A percentile compares a stretch with the other conserved stretches of the same genome.
Conservation (phyloP, 1,139 yeast genomes). For the Geotrichum phurueaensis region DNA sequence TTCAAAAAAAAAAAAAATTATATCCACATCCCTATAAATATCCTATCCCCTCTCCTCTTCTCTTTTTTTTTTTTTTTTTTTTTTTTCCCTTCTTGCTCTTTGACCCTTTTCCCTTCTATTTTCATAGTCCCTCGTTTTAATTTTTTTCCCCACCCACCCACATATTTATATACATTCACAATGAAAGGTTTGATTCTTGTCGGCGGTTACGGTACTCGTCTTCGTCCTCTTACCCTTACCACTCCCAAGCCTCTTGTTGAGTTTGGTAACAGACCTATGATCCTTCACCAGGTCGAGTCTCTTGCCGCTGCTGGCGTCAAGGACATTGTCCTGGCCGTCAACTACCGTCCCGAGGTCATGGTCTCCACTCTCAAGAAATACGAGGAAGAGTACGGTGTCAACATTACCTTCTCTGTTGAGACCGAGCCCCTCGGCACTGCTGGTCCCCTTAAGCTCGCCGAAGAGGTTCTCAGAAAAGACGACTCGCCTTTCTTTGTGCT, state of each 20-base stretch:
- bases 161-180: slow-evolving; percentile 16
- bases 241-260: slow-evolving; percentile 98
- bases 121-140: slow-evolving; percentile 3
- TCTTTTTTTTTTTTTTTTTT: not conserved
- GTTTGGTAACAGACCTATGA: slow-evolving; percentile 91
- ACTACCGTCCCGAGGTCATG: slow-evolving; percentile 99
- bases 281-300: slow-evolving; percentile 94
- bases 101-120: slow-evolving; percentile 9
- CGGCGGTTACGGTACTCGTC: slow-evolving; percentile 99
- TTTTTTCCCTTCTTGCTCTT: slow-evolving; percentile 14
- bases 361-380: slow-evolving; percentile 89
- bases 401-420: slow-evolving; percentile 95
- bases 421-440: slow-evolving; percentile 99
- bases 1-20: not conserved
- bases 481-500: slow-evolving; percentile 94
- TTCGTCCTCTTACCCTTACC: slow-evolving; percentile 96
- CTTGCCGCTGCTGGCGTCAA: slow-evolving; percentile 98
- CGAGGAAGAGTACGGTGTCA: slow-evolving; percentile 91
- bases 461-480: slow-evolving; percentile 87
- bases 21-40: not conserved
- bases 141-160: not conserved
- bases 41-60: not conserved
- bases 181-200: slow-evolving; percentile 99
- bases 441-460: slow-evolving; percentile 97
- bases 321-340: slow-evolving; percentile 96